Evolutionary conservation across 306 rosid species (phyloP).

Genomic region (Medicago ruthenica): DNA sequence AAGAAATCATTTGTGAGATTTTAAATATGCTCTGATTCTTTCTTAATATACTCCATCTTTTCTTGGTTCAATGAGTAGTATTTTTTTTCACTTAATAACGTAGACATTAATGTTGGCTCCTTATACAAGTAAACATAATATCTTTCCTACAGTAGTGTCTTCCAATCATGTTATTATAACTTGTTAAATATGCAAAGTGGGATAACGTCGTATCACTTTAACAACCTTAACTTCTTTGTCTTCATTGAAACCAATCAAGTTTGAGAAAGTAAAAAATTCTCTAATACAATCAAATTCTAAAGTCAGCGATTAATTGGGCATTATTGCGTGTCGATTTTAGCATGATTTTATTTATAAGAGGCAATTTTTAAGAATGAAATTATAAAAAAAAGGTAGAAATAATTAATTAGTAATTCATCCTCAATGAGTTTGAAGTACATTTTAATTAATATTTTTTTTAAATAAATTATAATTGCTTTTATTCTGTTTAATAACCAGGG

Average conservation of each 20-base stretch:
- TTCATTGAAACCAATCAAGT: slow-evolving; percentile 42
- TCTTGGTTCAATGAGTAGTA: slow-evolving; percentile 1
- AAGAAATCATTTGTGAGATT: slow-evolving; percentile 11
- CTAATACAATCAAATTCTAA: slow-evolving; percentile 28
- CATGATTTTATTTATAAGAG: no score
- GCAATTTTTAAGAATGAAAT: no score
- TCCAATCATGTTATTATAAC: slow-evolving; percentile 38
- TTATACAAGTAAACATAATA: slow-evolving; percentile 39
- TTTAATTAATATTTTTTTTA: no score
- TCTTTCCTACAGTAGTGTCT: slow-evolving; percentile 17
- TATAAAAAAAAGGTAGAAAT: no score
- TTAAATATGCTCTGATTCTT: slow-evolving; percentile 5
- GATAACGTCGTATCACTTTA: slow-evolving; percentile 44
- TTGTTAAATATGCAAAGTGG: slow-evolving; percentile 46
- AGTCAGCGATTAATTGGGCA: neutral
- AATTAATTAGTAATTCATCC: no score
- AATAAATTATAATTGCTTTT: no score
- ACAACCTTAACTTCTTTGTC: slow-evolving; percentile 44
- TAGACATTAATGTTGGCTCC: slow-evolving; percentile 15
- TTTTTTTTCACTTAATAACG: neutral
- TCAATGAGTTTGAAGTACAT: no score
- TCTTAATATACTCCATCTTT: slow-evolving; percentile 18
- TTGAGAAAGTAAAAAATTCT: slow-evolving; percentile 42
- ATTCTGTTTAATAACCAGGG: no score
- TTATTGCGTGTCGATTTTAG: no score